A percentile compares a stretch with the other conserved stretches of the same genome.
Evolutionary conservation across 257 asterid species (phyloP).

Genomic region (Solanum paucissectum): DNA sequence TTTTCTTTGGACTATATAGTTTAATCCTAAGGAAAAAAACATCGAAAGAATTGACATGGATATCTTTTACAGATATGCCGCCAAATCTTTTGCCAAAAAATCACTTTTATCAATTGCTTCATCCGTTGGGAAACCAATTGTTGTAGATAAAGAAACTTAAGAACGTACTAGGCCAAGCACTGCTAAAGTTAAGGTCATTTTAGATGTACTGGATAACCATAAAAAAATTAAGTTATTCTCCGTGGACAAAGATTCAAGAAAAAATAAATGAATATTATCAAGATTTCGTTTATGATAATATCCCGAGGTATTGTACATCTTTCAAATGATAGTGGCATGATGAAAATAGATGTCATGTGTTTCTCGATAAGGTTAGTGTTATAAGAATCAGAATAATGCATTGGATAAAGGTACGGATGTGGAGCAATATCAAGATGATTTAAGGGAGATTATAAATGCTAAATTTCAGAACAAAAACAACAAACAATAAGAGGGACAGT

Average conservation of each 20-base stretch:
- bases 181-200: background rate
- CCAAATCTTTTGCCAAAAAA: background rate
- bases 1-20: background rate
- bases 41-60: background rate
- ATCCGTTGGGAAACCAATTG: background rate
- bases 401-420: background rate
- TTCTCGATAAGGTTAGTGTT: background rate
- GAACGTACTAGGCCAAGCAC: background rate
- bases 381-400: background rate
- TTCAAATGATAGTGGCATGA: background rate
- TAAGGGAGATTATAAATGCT: background rate
- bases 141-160: background rate
- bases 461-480: too few relatives aligned
- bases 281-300: background rate
- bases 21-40: background rate
- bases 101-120: background rate
- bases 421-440: background rate
- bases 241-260: background rate
- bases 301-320: background rate
- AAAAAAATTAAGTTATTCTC: too few relatives aligned
- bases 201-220: background rate
- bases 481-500: background rate
- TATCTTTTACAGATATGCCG: background rate
- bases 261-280: background rate
- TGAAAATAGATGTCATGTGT: background rate